A percentile compares a stretch with the other conserved stretches of the same genome.
These are phyloP conservation scores for Cenchrus americanus DNA, from an alignment of 176 grass and related monocot genomes.

Conservation along the genomic window DNA sequence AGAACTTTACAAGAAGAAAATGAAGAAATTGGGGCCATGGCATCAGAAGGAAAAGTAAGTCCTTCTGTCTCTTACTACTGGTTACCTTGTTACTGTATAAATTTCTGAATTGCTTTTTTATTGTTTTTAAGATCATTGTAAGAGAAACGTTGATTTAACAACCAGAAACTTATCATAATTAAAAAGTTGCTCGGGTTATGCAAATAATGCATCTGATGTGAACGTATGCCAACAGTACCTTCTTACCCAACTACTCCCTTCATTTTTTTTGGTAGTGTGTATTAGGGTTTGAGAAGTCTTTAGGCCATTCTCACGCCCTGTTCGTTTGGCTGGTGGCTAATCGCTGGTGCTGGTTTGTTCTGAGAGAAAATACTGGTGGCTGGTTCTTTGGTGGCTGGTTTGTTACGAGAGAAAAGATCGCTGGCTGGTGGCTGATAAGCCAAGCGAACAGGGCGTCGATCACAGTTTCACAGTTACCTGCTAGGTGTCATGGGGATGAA, in stretches of 20 bases:
- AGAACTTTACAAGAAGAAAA: conserved; percentile 97
- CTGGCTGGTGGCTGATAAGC: too few species aligned
- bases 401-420: too few species aligned
- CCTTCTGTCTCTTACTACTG: not conserved
- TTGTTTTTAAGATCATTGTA: not conserved
- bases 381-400: too few species aligned
- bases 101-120: not conserved
- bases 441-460: too few species aligned
- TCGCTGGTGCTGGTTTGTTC: too few species aligned
- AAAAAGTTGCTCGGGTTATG: not conserved
- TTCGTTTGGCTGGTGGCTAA: too few species aligned
- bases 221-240: not conserved
- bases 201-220: not conserved
- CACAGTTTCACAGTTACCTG: too few species aligned
- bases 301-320: not conserved
- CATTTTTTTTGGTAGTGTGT: conserved; percentile 3
- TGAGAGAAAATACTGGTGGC: too few species aligned
- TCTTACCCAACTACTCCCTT: not conserved
- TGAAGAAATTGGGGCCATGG: conserved; percentile 97
- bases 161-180: not conserved
- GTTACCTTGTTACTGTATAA: not conserved
- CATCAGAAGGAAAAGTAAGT: conserved; percentile 99
- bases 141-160: conserved; percentile 1
- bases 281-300: not conserved
- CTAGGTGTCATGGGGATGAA: too few species aligned